Evolutionary conservation across 2,329 filamentous ascomycete species (phyloP), one percentile per base, ranked within the genome.

Genomic region (Erysiphe neolycopersici): DNA sequence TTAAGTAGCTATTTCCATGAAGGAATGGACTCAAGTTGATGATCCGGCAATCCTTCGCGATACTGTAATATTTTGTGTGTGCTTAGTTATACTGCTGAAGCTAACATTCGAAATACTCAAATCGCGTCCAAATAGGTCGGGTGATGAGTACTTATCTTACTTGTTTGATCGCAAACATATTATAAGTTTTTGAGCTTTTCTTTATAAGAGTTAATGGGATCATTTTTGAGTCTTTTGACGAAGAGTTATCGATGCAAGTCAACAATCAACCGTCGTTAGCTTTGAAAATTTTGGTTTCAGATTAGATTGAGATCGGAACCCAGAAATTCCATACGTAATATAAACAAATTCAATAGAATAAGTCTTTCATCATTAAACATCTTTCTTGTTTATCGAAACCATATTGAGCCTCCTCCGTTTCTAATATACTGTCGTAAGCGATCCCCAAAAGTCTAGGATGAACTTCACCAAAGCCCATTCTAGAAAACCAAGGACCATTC

Each of bases 401-500:
- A 38, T 46, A 48, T 39, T 47, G 41, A 37, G 47, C 51, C 43
- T 56, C 53, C 12, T 48, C 45, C 6, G 39, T 38, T 14, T 50
- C 47, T 22, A 54, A 38, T 16, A 54, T 51, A 10, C 48, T 46
- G 40, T 51, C 41, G 29, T 53, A 53, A 38, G 47, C 45, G 30
- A 41, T 46, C 33, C 52, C 52, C 45, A 53, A 47, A 8, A 52
- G 49, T 29, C 48, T 44, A 5, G 44, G 32, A 38, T 49, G 48
- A 4, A 56, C 47, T 38, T 55, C 51, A 10, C 47, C 19, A 43
- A 54, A 56, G 5, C 54, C 54, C 42, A 54, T 41, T 35, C 41
- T 53, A 10, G 48, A 44, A 46, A 53, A 56, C 53, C 53, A 56
- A 38, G 52, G 54, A 19, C 51, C 52, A 44, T 56, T 54, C 51